A percentile compares a stretch with the other conserved stretches of the same genome.
These are phyloP conservation scores for Podila minutissima DNA, from an alignment of 192 early-diverging fungal genomes.

Conservation along the genomic window DNA sequence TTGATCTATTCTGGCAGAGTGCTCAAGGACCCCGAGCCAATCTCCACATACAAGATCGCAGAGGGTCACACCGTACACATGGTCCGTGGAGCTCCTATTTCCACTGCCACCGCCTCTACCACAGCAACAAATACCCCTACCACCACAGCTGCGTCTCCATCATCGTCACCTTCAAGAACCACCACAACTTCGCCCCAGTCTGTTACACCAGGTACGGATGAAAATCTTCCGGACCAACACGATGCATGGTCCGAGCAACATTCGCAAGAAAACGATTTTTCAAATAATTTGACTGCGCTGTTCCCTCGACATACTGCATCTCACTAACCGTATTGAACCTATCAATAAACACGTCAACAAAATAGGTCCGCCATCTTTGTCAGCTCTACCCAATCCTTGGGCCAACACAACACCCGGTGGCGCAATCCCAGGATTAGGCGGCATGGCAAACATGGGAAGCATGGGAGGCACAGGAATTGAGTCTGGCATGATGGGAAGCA, in stretches of 20 bases:
- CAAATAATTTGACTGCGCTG: too few relatives aligned
- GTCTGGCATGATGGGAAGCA: slow-evolving; percentile 57
- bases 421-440: neutral
- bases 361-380: neutral
- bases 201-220: neutral
- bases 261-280: too few relatives aligned
- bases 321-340: neutral
- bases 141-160: neutral
- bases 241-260: too few relatives aligned
- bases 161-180: neutral
- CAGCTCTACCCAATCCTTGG: slow-evolving; percentile 9
- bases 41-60: slow-evolving; percentile 80
- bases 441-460: slow-evolving; percentile 54
- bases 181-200: neutral
- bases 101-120: neutral
- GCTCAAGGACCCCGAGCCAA: slow-evolving; percentile 86
- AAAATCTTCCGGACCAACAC: too few relatives aligned
- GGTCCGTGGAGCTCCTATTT: slow-evolving; percentile 72
- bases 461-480: slow-evolving; percentile 59
- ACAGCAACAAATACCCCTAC: neutral
- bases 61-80: slow-evolving; percentile 94
- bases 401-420: neutral
- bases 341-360: neutral
- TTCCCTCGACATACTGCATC: too few relatives aligned
- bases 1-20: slow-evolving; percentile 94